Evolutionary conservation across 2,329 filamentous ascomycete species (phyloP).

Genomic region (Laburnicola sp.): DNA sequence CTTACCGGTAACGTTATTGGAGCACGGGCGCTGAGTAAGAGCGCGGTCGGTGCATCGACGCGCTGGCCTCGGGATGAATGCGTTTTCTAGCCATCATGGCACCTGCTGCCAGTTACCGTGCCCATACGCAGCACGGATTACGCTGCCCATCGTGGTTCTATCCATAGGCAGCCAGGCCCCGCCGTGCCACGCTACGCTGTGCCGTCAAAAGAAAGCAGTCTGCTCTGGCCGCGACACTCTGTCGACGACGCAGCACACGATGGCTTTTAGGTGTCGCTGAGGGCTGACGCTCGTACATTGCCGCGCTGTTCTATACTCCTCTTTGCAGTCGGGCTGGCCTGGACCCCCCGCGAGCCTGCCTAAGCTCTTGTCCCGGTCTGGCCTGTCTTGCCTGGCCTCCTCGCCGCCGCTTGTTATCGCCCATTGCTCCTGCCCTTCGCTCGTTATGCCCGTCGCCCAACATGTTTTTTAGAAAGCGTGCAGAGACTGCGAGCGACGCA

Average conservation of each 20-base stretch:
- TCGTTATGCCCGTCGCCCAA: slow-evolving; percentile 20
- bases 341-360: slow-evolving; percentile 19
- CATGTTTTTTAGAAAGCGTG: slow-evolving; percentile 31
- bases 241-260: slow-evolving; percentile 16
- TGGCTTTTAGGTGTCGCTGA: slow-evolving; percentile 14
- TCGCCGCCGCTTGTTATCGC: slow-evolving; percentile 21
- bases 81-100: slow-evolving; percentile 20
- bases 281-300: slow-evolving; percentile 15
- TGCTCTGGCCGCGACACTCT: slow-evolving; percentile 16
- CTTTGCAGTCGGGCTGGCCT: slow-evolving; percentile 20
- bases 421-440: slow-evolving; percentile 7
- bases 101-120: slow-evolving; percentile 17
- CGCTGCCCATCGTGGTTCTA: slow-evolving; percentile 12
- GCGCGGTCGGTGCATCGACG: slow-evolving; percentile 16
- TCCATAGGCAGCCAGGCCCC: slow-evolving; percentile 23
- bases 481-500: slow-evolving; percentile 16
- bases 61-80: background rate
- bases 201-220: slow-evolving; percentile 24
- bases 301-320: slow-evolving; percentile 17
- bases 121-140: slow-evolving; percentile 2
- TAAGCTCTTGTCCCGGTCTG: slow-evolving; percentile 16
- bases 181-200: slow-evolving; percentile 26
- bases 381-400: slow-evolving; percentile 17
- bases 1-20: slow-evolving; percentile 5
- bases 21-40: slow-evolving; percentile 23